Evolutionary conservation across 345 rosid genomes (phyloP).

Genomic region (Lepidium sativum): DNA sequence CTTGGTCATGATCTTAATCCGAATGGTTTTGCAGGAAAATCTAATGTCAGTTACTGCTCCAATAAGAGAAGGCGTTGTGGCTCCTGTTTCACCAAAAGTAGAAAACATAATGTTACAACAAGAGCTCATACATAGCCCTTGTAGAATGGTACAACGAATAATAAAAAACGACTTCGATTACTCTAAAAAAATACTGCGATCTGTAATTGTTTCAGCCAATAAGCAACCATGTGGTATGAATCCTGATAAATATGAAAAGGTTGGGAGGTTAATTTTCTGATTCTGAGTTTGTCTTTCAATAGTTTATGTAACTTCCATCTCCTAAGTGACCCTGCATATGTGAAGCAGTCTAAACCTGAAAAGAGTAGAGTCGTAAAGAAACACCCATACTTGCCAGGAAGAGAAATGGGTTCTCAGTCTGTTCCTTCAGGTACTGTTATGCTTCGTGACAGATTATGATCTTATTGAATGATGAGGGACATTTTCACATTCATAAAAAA

Average conservation of each 20-base stretch:
- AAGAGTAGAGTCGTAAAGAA: background rate
- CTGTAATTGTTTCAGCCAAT: conserved; percentile 14
- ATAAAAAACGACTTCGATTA: background rate
- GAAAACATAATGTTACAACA: conserved; percentile 2
- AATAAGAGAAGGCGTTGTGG: background rate
- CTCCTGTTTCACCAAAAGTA: conserved; percentile 12
- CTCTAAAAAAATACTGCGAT: conserved; percentile 17
- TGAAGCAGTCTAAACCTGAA: background rate
- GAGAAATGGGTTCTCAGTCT: conserved; percentile 12
- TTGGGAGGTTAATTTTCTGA: conserved; percentile 10
- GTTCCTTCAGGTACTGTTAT: conserved; percentile 19
- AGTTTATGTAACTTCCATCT: background rate
- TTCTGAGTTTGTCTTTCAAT: background rate
- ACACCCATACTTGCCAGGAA: conserved; percentile 8
- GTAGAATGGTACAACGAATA: background rate
- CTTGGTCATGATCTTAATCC: background rate
- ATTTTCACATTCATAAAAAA: background rate
- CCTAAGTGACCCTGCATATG: background rate
- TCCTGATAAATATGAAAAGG: conserved; percentile 24
- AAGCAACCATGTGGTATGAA: conserved; percentile 9
- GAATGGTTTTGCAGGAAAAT: conserved; percentile 12
- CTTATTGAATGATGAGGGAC: background rate
- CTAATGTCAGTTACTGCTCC: conserved; percentile 6
- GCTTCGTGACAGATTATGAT: background rate
- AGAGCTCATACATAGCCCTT: conserved; percentile 9